Conservation (phyloP, 331 rosid genomes). For the Acacia pycnantha region DNA sequence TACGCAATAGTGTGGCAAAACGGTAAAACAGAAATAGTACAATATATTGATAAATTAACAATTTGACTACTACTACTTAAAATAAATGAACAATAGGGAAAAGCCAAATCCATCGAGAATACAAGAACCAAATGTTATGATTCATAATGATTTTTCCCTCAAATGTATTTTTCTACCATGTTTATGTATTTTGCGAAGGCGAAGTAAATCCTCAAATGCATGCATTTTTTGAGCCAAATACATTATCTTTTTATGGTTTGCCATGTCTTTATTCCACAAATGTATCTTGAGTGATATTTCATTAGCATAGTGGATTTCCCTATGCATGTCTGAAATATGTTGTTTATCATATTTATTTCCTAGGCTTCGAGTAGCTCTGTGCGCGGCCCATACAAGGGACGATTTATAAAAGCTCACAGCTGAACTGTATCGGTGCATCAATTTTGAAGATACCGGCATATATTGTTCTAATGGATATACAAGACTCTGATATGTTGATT, state of each 20-base stretch:
- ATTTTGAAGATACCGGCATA: conserved; percentile 59
- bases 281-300: background rate
- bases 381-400: conserved; percentile 73
- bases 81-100: background rate
- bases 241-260: background rate
- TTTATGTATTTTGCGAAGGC: background rate
- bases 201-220: background rate
- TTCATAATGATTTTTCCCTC: background rate
- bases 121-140: background rate
- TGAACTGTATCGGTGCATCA: conserved; percentile 66
- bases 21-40: too few species aligned
- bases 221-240: background rate
- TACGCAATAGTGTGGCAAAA: too few species aligned
- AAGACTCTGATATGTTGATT: conserved; percentile 49
- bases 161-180: background rate
- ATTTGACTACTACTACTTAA: background rate
- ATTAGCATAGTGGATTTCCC: background rate
- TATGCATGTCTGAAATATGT: conserved; percentile 2
- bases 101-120: background rate
- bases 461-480: conserved; percentile 50
- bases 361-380: conserved; percentile 81
- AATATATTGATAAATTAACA: too few species aligned
- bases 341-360: background rate
- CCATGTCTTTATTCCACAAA: background rate
- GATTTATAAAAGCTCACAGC: conserved; percentile 69